Evolutionary conservation across 495 filamentous ascomycete species (phyloP).

Genomic region (Aspergillus ostianus): DNA sequence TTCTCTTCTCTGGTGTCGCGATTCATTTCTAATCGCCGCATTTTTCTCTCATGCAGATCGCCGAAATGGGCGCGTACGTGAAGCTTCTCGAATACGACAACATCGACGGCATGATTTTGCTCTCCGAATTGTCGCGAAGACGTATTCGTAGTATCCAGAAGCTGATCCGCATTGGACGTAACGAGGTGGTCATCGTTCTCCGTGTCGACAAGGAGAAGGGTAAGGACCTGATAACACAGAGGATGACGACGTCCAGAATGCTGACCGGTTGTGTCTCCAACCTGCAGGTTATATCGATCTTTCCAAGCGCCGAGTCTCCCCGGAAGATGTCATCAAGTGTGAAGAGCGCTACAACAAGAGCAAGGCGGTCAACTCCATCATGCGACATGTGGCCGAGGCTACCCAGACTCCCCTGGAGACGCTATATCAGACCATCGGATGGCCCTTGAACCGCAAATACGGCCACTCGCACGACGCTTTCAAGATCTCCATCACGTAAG

Average conservation of each 20-base stretch:
- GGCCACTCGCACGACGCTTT: constrained; percentile 96
- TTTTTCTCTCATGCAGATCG: constrained; percentile 62
- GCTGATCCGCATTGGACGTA: constrained; percentile 94
- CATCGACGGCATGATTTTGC: constrained; percentile 99
- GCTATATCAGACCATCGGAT: constrained; percentile 90
- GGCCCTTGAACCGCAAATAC: constrained; percentile 97
- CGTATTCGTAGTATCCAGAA: constrained; percentile 99
- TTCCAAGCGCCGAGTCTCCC: constrained; percentile 93
- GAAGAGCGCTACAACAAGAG: constrained; percentile 99
- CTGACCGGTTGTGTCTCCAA: constrained; percentile 28
- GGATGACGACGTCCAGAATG: neutral
- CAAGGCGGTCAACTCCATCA: constrained; percentile 97
- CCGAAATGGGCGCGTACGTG: constrained; percentile 99
- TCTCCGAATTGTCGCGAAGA: constrained; percentile 91
- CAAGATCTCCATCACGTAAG: constrained; percentile 97
- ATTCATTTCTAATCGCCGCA: constrained; percentile 10
- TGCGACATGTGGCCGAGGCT: constrained; percentile 97
- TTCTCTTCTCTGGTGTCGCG: neutral
- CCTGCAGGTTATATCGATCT: constrained; percentile 89
- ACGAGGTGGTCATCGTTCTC: constrained; percentile 97
- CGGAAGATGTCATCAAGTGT: constrained; percentile 96
- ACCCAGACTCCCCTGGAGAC: constrained; percentile 88
- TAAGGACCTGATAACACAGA: constrained; percentile 30
- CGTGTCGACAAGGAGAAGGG: constrained; percentile 99
- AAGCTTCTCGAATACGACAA: constrained; percentile 99